Conservation (phyloP, 257 asterid species). For the Fraxinus excelsior region DNA sequence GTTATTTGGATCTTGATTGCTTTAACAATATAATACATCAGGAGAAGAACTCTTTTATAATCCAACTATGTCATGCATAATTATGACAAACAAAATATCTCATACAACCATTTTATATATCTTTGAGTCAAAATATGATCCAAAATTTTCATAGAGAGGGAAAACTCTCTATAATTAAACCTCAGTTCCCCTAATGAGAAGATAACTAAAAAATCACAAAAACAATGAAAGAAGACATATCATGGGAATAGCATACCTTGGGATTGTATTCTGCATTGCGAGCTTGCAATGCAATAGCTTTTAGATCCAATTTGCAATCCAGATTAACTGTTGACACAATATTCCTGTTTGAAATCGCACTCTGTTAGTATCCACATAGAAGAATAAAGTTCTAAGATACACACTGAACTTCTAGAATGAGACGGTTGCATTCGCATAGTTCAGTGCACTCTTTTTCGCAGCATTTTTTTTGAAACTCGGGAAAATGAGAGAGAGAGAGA, state of each 20-base stretch:
- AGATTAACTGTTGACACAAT: conserved; percentile 31
- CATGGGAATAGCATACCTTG: conserved; percentile 16
- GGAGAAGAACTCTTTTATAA: not conserved
- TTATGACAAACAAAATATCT: not conserved
- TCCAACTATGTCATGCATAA: not conserved
- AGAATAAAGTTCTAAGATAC: not conserved
- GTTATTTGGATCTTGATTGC: not conserved
- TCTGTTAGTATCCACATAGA: not conserved
- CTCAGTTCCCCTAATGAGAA: not conserved
- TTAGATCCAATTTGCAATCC: conserved; percentile 32
- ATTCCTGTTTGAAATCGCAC: conserved; percentile 14
- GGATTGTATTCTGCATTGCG: conserved; percentile 31
- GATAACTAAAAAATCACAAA: not conserved
- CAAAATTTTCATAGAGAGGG: not conserved
- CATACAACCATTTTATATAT: not conserved
- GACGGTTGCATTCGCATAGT: not conserved
- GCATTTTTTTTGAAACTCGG: no score
- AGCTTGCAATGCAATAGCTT: conserved; percentile 32
- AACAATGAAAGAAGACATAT: not conserved
- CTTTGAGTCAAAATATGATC: not conserved
- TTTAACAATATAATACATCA: no score
- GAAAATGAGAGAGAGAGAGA: not conserved
- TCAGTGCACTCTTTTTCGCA: not conserved
- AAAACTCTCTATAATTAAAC: no score
- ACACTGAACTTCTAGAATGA: not conserved